Evolutionary conservation across 441 rosid species (phyloP).

Genomic region (Croton laevigatus): DNA sequence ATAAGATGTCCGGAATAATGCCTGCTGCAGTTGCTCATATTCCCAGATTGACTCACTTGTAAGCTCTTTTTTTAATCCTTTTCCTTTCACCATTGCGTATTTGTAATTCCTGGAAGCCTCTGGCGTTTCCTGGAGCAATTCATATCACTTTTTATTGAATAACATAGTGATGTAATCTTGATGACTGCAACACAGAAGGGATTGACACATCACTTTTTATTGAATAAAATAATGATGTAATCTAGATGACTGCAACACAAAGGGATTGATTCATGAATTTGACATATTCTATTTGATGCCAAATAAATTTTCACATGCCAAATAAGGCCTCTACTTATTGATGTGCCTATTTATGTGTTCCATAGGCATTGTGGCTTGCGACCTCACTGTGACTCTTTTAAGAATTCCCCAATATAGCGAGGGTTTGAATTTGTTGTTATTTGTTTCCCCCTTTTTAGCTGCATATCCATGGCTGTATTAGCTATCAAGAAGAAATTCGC

Average conservation of each 20-base stretch:
- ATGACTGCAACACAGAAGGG: not conserved
- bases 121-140: not conserved
- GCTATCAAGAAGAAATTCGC: not conserved
- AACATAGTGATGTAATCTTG: not conserved
- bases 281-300: not conserved
- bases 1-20: constrained; percentile 80
- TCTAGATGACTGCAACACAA: not conserved
- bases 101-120: not conserved
- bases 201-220: not conserved
- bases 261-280: not conserved
- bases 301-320: not conserved
- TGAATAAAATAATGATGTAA: not conserved
- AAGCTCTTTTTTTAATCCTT: constrained; percentile 32
- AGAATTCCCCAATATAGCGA: not conserved
- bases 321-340: not conserved
- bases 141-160: not conserved
- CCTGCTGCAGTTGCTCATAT: constrained; percentile 76
- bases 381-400: too few relatives aligned
- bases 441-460: not conserved
- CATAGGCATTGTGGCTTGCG: too few relatives aligned
- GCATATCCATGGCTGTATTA: not conserved
- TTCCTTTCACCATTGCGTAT: not conserved
- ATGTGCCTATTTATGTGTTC: not conserved
- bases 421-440: not conserved
- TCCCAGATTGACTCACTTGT: constrained; percentile 82